Percentiles rank a stretch among this genome's conserved stretches.
Conservation (phyloP, 169 alveolate genomes). For the Babesia gibsoni region DNA sequence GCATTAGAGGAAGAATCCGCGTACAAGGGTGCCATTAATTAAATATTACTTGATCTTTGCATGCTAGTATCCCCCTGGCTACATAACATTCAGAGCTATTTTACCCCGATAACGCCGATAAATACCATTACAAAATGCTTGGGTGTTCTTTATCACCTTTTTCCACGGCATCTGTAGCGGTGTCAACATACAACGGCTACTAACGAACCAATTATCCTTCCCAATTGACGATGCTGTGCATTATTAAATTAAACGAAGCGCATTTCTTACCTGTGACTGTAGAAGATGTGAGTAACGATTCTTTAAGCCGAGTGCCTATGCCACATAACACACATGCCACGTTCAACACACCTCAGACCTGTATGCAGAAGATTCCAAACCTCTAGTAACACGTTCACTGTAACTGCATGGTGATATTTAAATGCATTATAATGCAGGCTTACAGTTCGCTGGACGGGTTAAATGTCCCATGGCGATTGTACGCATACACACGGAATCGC, state of each 20-base stretch:
- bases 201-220: conserved; percentile 12
- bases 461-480: conserved; percentile 38
- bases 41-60: no score
- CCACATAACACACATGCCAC: not conserved
- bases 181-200: not conserved
- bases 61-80: no score
- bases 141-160: conserved; percentile 3
- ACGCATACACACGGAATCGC: conserved; percentile 41
- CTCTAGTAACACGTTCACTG: conserved; percentile 32
- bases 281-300: not conserved
- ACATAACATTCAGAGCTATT: no score
- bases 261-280: conserved; percentile 6
- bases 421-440: not conserved
- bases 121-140: no score
- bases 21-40: no score
- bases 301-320: conserved; percentile 5
- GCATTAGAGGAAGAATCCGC: no score
- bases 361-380: conserved; percentile 16
- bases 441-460: conserved; percentile 43
- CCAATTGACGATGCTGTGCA: conserved; percentile 21
- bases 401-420: conserved; percentile 9
- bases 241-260: not conserved
- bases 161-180: conserved; percentile 28
- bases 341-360: conserved; percentile 32
- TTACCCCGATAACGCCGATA: no score